Evolutionary conservation across 768 basidiomycete genomes (phyloP), one percentile per base, ranked within the genome.

Genomic region (Saitozyma sp.): DNA sequence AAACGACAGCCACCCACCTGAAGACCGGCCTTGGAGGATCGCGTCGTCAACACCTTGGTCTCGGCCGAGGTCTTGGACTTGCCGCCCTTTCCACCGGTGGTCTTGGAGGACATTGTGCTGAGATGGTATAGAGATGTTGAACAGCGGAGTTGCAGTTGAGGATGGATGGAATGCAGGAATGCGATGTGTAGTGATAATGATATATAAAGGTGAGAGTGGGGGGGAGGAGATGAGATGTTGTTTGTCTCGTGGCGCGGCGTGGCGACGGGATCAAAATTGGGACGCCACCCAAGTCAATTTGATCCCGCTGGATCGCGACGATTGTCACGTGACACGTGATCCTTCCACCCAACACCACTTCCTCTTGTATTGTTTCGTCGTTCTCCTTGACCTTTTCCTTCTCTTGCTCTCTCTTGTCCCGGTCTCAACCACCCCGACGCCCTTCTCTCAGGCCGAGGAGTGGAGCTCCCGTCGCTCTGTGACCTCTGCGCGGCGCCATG

Each of bases 1-100:
- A n/a, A 50, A 2, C 13, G 49, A 59, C 14, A 48, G 55, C 38
- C 49, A 77, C 83, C 53, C 54, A 91, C 92, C 85, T 93, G 91
- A 4, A 96, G 82, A 4, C 92, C 92, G 29, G 92, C 92, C 73
- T 87, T 91, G 76, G 88, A 86, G 77, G 90, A 92, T 52, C 81
- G 75, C n/a, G 76, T 80, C 49, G 78, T 78, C 55, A 81, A 68
- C 38, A 76, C 74, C 68, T 79, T 80, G 37, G 76, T 67, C 68
- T 80, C 78, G 7, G 71, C 71, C 9, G 76, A 80, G 43, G 76
- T 73, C 71, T 79, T 79, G 41, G 78, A 71, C 67, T 81, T 81
- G 13, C 79, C 80, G 50, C 78, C 78, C 63, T 79, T 79, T 37
- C 80, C 80, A 53, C 72, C 72, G n/a, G 70, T 72, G 52, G 68